These are phyloP conservation scores for Phytophthora foliorum DNA, from an alignment of 352 stramenopile species.

Conservation along the genomic window DNA sequence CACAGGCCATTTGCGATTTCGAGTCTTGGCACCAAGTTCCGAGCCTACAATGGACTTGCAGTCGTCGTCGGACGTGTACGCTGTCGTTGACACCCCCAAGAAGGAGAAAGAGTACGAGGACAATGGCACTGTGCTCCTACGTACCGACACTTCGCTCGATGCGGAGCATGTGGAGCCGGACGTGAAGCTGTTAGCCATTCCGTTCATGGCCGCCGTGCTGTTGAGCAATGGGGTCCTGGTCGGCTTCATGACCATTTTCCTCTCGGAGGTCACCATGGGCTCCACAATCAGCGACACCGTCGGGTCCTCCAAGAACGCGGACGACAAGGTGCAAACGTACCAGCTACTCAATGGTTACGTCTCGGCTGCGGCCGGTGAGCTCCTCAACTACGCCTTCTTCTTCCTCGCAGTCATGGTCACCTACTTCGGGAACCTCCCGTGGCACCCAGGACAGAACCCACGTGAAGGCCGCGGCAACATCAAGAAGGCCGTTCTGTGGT, in stretches of 20 bases:
- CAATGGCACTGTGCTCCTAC: conserved; percentile 14
- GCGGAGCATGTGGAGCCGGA: conserved; percentile 19
- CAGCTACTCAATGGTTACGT: conserved; percentile 52
- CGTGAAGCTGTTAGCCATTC: conserved; percentile 33
- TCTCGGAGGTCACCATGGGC: conserved; percentile 43
- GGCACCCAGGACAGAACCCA: conserved; percentile 41
- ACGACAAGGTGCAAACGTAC: conserved; percentile 44
- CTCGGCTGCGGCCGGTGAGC: conserved; percentile 29
- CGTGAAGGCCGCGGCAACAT: conserved; percentile 22
- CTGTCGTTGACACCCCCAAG: conserved; percentile 17
- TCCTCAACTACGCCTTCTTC: conserved; percentile 41
- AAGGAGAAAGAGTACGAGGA: conserved; percentile 16
- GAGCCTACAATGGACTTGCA: conserved; percentile 12
- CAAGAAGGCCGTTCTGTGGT: conserved; percentile 42
- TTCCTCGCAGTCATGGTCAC: conserved; percentile 53
- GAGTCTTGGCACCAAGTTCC: background rate
- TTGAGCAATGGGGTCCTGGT: conserved; percentile 33
- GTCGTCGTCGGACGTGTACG: conserved; percentile 19
- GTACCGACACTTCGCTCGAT: conserved; percentile 16
- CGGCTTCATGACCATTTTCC: conserved; percentile 39
- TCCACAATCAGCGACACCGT: conserved; percentile 39
- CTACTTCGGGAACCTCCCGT: conserved; percentile 47
- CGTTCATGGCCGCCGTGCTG: conserved; percentile 34
- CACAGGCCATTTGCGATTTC: background rate
- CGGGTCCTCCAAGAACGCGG: conserved; percentile 42